Evolutionary conservation across 2,329 filamentous ascomycete genomes (phyloP).

Genomic region (Fusarium nanum): DNA sequence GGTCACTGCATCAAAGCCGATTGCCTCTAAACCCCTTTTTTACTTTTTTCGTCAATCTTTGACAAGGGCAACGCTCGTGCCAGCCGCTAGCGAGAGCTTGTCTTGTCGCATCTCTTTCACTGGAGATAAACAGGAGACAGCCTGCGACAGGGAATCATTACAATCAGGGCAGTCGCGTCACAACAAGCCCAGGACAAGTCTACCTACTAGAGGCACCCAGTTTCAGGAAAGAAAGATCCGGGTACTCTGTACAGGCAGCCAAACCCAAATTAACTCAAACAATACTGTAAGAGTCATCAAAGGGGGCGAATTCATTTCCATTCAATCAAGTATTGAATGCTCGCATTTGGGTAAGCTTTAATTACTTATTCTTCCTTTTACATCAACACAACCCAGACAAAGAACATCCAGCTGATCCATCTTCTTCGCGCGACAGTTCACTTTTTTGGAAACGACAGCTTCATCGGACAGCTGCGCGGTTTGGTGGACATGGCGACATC

Average conservation of each 20-base stretch:
- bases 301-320: slow-evolving; percentile 1
- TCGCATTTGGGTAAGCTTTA: slow-evolving; percentile 47
- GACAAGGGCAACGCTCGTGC: slow-evolving; percentile 45
- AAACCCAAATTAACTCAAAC: slow-evolving; percentile 21
- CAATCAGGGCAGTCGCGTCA: slow-evolving; percentile 38
- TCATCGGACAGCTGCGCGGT: slow-evolving; percentile 48
- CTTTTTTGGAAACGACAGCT: slow-evolving; percentile 45
- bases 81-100: slow-evolving; percentile 44
- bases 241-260: slow-evolving; percentile 26
- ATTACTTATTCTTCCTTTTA: not conserved
- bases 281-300: slow-evolving; percentile 30
- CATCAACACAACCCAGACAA: slow-evolving; percentile 12
- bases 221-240: slow-evolving; percentile 23
- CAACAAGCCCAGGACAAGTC: slow-evolving; percentile 4
- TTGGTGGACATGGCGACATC: slow-evolving; percentile 47
- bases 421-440: slow-evolving; percentile 23
- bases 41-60: slow-evolving; percentile 35
- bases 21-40: slow-evolving; percentile 35
- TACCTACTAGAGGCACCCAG: not conserved
- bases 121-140: slow-evolving; percentile 36
- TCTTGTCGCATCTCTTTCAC: slow-evolving; percentile 9
- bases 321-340: slow-evolving; percentile 37
- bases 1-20: slow-evolving; percentile 5
- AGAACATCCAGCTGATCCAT: slow-evolving; percentile 18
- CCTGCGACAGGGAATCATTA: slow-evolving; percentile 31